These are phyloP conservation scores for Parastagonospora avenae DNA, from an alignment of 2,329 filamentous ascomycete species.

Conservation along the genomic window DNA sequence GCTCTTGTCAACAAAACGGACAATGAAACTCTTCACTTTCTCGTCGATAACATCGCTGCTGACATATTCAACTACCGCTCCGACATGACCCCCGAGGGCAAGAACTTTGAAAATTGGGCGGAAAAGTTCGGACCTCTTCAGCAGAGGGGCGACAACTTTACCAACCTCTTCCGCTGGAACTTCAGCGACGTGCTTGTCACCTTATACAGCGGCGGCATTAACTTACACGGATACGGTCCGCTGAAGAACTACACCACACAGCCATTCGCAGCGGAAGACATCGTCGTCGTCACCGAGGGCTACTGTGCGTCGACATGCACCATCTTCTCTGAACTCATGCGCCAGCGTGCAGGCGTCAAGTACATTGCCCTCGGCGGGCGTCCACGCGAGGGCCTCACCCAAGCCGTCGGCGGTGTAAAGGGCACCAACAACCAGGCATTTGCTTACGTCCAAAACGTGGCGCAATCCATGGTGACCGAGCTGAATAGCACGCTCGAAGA, in stretches of 20 bases:
- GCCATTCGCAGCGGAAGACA: conserved; percentile 63
- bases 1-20: conserved; percentile 26
- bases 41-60: conserved; percentile 44
- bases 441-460: conserved; percentile 37
- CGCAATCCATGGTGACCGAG: conserved; percentile 27
- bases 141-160: conserved; percentile 60
- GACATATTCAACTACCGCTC: conserved; percentile 55
- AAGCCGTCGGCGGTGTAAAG: conserved; percentile 66
- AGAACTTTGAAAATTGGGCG: conserved; percentile 54
- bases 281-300: conserved; percentile 60
- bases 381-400: conserved; percentile 58
- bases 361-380: conserved; percentile 66
- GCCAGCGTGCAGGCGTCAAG: conserved; percentile 58
- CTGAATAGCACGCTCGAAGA: conserved; percentile 31
- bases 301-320: conserved; percentile 66
- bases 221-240: conserved; percentile 41
- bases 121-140: conserved; percentile 54
- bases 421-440: conserved; percentile 53
- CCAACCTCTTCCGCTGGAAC: conserved; percentile 61
- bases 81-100: conserved; percentile 54
- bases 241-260: conserved; percentile 51
- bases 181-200: conserved; percentile 48
- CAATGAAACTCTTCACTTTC: conserved; percentile 45
- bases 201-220: conserved; percentile 40
- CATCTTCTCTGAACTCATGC: conserved; percentile 62